Base-by-base conservation (phyloP, 2,329 filamentous ascomycete genomes). In the Colletotrichum melonis region DNA sequence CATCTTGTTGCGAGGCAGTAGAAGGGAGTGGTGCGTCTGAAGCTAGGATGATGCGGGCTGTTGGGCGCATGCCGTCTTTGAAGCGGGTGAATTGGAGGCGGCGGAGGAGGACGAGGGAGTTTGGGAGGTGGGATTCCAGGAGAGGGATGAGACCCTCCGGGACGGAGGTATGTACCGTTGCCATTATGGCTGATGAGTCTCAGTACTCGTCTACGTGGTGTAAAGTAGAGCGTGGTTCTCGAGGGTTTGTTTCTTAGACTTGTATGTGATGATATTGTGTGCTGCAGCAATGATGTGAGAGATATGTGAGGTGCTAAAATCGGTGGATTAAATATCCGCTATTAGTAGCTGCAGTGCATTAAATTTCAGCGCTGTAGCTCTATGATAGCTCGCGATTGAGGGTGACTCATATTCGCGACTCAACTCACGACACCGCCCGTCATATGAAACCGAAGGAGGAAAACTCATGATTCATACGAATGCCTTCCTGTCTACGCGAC, bases 41-140 rank as follows among this genome's bases (percentile, higher is more conserved):
- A 14, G 80, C 81, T 57, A 85, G 80, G 19, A 90, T 76, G 8
- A 88, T 81, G 68, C 78, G 88, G 6, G 82, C 84, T 76, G 80
- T 82, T 76, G 80, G 81, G 46, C 80, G 88, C 26, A 84, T 84
- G 38, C 84, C 84, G 32, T 80, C 80, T 0, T 81, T 79, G 49
- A 83, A 80, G n/a, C 78, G 83, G 26, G 86, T 83, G 79, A 90
- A 92, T 74, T 93, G 90, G 5, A 93, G 82, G 2, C 92, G 87
- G n/a, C 92, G 88, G 58, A 91, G 84, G 5, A 94, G 81, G 6
- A 90, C 86, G 16, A 94, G 82, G 5, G 90, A 90, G 76, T 87
- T 82, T 0, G 92, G 92, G 9, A 92, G 81, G 42, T 89, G 85
- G 3, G 80, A 77, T 30, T 80, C 77, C 0, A 94, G 85, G 14